These are phyloP conservation scores for Clitopilus passeckerianus DNA, from an alignment of 768 basidiomycete species.

Conservation along the genomic window DNA sequence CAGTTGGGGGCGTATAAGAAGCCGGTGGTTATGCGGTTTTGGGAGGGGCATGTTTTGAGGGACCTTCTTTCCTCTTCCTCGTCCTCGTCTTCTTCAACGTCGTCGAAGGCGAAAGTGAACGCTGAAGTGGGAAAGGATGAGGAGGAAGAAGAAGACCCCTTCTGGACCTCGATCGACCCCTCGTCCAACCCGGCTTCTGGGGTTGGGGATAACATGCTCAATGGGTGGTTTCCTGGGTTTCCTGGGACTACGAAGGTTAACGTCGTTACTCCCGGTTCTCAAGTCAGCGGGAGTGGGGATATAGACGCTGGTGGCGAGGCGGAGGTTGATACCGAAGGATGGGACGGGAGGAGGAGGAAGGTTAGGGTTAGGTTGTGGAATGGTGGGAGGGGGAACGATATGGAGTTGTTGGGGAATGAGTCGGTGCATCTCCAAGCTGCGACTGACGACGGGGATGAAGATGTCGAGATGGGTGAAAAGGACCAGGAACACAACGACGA, in stretches of 20 bases:
- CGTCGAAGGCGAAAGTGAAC: background rate
- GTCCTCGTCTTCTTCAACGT: background rate
- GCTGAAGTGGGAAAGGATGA: too few relatives aligned
- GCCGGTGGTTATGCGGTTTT: background rate
- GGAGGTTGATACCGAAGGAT: background rate
- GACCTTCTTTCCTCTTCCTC: too few relatives aligned
- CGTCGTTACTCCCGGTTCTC: background rate
- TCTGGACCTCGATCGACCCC: background rate
- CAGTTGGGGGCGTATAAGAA: background rate
- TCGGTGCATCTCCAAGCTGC: background rate
- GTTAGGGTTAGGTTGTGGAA: background rate
- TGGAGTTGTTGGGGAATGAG: background rate
- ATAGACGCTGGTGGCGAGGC: background rate
- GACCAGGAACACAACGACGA: too few relatives aligned
- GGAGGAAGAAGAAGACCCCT: background rate
- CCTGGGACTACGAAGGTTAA: background rate
- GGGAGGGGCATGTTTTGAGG: background rate
- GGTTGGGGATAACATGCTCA: background rate
- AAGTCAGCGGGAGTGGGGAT: background rate
- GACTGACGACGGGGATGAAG: too few relatives aligned
- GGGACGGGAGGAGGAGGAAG: background rate
- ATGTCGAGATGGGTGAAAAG: too few relatives aligned
- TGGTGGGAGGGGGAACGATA: background rate
- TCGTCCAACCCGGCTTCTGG: background rate
- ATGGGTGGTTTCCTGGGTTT: slow-evolving; percentile 1